Percentiles rank a stretch among this genome's conserved stretches.
Evolutionary conservation across 2,329 filamentous ascomycete species (phyloP).

Genomic region (Ilyonectria mors-panacis): DNA sequence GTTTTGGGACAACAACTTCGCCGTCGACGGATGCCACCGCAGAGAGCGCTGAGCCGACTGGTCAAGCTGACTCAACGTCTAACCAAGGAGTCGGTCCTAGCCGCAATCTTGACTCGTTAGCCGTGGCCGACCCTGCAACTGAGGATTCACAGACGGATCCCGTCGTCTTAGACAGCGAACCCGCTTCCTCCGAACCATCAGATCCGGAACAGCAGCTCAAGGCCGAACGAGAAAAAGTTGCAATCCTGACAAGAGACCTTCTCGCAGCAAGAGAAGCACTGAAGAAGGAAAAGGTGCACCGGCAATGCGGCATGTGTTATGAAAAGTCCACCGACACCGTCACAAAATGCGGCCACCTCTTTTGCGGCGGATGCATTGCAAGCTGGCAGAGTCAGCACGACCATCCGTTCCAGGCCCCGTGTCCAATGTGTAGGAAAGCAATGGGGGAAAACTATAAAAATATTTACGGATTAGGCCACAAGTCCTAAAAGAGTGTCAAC

Average conservation of each 20-base stretch:
- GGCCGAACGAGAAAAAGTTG: not conserved
- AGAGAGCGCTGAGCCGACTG: not conserved
- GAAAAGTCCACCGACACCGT: slow-evolving; percentile 16
- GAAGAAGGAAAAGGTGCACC: slow-evolving; percentile 8
- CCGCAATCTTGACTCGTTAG: not conserved
- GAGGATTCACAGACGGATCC: no score
- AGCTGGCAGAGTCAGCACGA: slow-evolving; percentile 19
- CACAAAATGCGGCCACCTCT: slow-evolving; percentile 26
- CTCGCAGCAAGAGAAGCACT: not conserved
- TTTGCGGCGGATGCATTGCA: slow-evolving; percentile 15
- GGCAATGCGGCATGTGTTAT: slow-evolving; percentile 30
- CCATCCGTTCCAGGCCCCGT: not conserved
- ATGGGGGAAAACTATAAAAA: slow-evolving; percentile 19
- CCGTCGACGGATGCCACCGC: not conserved
- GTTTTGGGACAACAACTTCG: no score
- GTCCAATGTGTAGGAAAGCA: slow-evolving; percentile 23
- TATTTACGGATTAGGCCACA: not conserved
- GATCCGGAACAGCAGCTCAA: no score
- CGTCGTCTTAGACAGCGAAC: no score
- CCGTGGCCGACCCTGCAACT: not conserved
- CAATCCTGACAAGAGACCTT: not conserved
- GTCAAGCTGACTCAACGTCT: not conserved
- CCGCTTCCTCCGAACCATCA: not conserved
- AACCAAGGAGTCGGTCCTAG: not conserved
- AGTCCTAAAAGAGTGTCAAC: no score